Evolutionary conservation across 1,284 basidiomycete species (phyloP).

Genomic region (Pseudomicrostroma phylloplanum): DNA sequence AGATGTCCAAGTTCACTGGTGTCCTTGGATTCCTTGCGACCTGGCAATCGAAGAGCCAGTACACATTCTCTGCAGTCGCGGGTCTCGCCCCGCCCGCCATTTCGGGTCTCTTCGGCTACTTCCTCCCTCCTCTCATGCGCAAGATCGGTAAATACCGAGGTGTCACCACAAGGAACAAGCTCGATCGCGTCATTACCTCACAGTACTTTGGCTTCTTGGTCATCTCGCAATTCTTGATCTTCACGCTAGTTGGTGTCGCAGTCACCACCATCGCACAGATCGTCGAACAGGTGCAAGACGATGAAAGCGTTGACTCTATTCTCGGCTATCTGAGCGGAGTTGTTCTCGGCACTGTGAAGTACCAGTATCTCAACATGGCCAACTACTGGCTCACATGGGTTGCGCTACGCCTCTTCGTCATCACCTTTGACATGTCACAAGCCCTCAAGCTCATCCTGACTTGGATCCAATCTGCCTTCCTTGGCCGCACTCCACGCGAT

Average conservation of each 20-base stretch:
- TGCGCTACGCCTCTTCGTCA: constrained; percentile 77
- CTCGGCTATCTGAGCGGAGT: constrained; percentile 24
- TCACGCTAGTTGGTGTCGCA: constrained; percentile 45
- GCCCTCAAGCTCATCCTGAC: constrained; percentile 81
- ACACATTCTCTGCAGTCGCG: constrained; percentile 40
- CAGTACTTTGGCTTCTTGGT: constrained; percentile 47
- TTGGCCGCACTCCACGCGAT: constrained; percentile 92
- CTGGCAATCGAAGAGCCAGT: constrained; percentile 27
- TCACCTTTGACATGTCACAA: constrained; percentile 90
- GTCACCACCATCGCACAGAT: constrained; percentile 34
- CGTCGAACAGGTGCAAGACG: constrained; percentile 23
- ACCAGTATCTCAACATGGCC: constrained; percentile 41
- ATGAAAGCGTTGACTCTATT: constrained; percentile 25
- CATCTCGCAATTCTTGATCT: constrained; percentile 47
- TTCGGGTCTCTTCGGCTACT: constrained; percentile 34
- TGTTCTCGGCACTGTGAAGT: constrained; percentile 28
- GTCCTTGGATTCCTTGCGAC: constrained; percentile 29
- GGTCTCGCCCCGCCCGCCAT: constrained; percentile 44
- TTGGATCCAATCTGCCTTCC: constrained; percentile 69
- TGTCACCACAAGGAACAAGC: constrained; percentile 33
- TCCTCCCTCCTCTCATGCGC: constrained; percentile 44
- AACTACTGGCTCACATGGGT: constrained; percentile 51
- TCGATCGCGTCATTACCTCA: constrained; percentile 33
- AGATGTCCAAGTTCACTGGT: constrained; percentile 36
- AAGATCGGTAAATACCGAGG: constrained; percentile 46